Percentiles rank a stretch among this genome's conserved stretches.
Conservation (phyloP, 2,329 filamentous ascomycete species). For the Neobulgaria alba region DNA sequence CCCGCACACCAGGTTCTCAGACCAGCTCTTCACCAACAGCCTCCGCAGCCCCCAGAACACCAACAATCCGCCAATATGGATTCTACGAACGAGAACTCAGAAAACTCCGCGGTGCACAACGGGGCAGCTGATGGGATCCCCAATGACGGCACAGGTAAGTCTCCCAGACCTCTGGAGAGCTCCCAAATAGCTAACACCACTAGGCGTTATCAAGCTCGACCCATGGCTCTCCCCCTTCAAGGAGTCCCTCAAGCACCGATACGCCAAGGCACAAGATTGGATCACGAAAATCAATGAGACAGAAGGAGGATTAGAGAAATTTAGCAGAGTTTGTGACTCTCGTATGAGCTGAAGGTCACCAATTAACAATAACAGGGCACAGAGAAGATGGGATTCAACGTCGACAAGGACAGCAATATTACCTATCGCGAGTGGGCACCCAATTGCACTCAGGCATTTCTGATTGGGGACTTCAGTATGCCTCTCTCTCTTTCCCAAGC, state of each 20-base stretch:
- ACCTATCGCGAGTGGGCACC: conserved; percentile 94
- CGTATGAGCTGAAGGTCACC: conserved; percentile 2
- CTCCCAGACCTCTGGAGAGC: neutral
- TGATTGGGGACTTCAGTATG: conserved; percentile 90
- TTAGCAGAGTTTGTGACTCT: conserved; percentile 58
- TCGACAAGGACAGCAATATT: conserved; percentile 74
- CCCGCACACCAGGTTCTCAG: neutral
- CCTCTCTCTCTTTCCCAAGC: conserved; percentile 8
- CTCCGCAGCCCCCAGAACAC: neutral
- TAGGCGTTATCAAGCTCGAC: conserved; percentile 81
- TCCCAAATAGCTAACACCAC: conserved; percentile 11
- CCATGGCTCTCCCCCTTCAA: conserved; percentile 84
- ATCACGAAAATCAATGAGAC: conserved; percentile 72
- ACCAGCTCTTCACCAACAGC: neutral
- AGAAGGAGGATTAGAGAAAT: conserved; percentile 87
- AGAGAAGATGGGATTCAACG: conserved; percentile 79
- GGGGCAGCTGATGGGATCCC: conserved; percentile 44
- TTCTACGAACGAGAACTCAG: conserved; percentile 20
- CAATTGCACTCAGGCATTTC: conserved; percentile 72
- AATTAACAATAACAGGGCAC: conserved; percentile 51
- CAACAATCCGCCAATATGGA: conserved; percentile 20
- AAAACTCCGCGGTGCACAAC: conserved; percentile 21
- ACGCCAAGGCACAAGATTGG: conserved; percentile 74
- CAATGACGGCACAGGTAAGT: conserved; percentile 63
- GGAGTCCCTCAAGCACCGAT: conserved; percentile 67